Base-by-base conservation (phyloP, 179 eudicot species). In the Actinidia arguta region DNA sequence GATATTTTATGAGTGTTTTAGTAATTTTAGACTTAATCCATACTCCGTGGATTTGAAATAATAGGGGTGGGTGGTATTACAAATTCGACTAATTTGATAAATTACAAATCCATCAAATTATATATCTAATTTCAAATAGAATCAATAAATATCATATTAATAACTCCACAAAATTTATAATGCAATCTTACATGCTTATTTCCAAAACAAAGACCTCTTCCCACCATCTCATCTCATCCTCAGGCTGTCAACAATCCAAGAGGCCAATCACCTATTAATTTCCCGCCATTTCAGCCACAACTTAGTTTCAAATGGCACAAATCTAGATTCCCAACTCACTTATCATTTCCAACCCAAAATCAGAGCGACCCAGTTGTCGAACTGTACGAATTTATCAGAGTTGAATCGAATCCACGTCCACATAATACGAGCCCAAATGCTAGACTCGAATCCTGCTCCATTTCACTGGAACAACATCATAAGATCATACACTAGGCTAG, bases 391-490 rank as follows among this genome's bases (percentile, higher is more conserved):
- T 42, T 66, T 91, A 66, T 36, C 69, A 13, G 86, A 91, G 56
- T 84, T 90, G 18, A 86, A 80, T 80, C 90, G 88, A 84, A 58
- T 85, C 2, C 90, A 92, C 77, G 90, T 93, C 81, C 88, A 78
- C 42, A 75, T 91, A 9, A 86, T 94, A 58, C 85, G 83, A 88
- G 89, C 90, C 90, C 93, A 89, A 22, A 83, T 85, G 84, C 85
- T 95, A 6, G 82, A 90, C 77, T 82, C 71, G 1, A 50, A 88
- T 50, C 73, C 84, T 27, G 62, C 39, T 10, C 80, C 94, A 52
- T 85, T 91, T 80, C 79, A 89, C 50, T 95, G 91, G 90, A 93
- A 93, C 84, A 86, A 78, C 82, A 73, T 95, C 13, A 89, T 90
- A 39, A 86, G 94, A 88, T 81, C 90, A 36, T 95, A 89, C 83